Evolutionary conservation across 2,329 filamentous ascomycete genomes (phyloP).

Genomic region (Trichophaea hybrida): DNA sequence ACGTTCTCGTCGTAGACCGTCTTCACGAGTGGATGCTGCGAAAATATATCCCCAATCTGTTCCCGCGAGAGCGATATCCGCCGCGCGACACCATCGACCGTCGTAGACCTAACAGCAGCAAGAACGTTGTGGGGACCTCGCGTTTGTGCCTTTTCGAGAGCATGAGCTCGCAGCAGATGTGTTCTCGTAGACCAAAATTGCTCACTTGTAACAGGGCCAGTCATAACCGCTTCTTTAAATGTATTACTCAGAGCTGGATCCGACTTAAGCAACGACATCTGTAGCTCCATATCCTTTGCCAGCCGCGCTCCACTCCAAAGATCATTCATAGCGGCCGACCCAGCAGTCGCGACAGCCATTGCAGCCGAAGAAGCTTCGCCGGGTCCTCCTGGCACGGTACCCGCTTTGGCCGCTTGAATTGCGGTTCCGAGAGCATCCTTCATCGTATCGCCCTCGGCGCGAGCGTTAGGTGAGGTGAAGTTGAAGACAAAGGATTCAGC

Average conservation of each 20-base stretch:
- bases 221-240: conserved; percentile 75
- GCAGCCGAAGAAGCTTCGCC: conserved; percentile 19
- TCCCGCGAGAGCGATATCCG: conserved; percentile 78
- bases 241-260: conserved; percentile 63
- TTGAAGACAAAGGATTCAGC: conserved; percentile 61
- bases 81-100: conserved; percentile 55
- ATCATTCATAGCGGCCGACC: conserved; percentile 45
- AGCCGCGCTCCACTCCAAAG: conserved; percentile 66
- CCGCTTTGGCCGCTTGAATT: conserved; percentile 54
- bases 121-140: conserved; percentile 88
- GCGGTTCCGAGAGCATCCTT: conserved; percentile 67
- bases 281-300: conserved; percentile 63
- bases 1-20: conserved; percentile 88
- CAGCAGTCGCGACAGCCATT: conserved; percentile 29
- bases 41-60: conserved; percentile 84
- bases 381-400: conserved; percentile 24
- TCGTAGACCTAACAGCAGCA: conserved; percentile 69
- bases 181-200: conserved; percentile 92
- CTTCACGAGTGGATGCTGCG: conserved; percentile 80
- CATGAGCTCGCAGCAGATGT: conserved; percentile 74
- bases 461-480: conserved; percentile 68
- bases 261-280: conserved; percentile 75
- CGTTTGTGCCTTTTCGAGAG: conserved; percentile 73
- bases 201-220: conserved; percentile 63
- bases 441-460: conserved; percentile 69